Percentiles rank a stretch among this genome's conserved stretches.
These are phyloP conservation scores for Marasmius fiardii DNA, from an alignment of 1,284 basidiomycete genomes.

Conservation along the genomic window DNA sequence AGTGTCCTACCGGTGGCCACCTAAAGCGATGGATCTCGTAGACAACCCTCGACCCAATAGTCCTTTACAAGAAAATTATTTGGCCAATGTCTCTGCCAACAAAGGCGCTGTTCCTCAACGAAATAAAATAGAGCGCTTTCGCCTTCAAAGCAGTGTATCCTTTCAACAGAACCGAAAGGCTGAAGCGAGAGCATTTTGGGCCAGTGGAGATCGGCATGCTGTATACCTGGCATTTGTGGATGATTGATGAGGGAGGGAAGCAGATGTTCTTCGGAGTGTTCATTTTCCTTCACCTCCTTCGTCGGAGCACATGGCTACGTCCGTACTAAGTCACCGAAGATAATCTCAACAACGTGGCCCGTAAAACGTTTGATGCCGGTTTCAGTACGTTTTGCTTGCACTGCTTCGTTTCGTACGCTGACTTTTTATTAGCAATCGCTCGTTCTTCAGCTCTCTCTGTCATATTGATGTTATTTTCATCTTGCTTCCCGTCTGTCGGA, in stretches of 20 bases:
- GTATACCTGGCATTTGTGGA: constrained; percentile 69
- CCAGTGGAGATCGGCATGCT: constrained; percentile 20
- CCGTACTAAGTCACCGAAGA: constrained; percentile 81
- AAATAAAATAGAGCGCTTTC: constrained; percentile 22
- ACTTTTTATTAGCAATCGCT: constrained; percentile 82
- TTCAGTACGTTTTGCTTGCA: constrained; percentile 58
- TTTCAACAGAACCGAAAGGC: constrained; percentile 32
- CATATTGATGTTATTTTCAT: constrained; percentile 90
- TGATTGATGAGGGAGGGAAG: constrained; percentile 87
- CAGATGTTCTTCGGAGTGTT: constrained; percentile 75
- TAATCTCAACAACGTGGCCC: constrained; percentile 43
- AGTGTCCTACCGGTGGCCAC: not conserved
- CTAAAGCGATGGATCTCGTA: constrained; percentile 11
- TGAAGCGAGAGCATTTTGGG: constrained; percentile 19
- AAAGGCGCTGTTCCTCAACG: constrained; percentile 19
- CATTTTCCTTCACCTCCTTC: constrained; percentile 74
- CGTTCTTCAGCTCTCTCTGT: constrained; percentile 82
- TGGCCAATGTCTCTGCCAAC: constrained; percentile 6
- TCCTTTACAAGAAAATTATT: constrained; percentile 6
- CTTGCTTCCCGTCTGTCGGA: constrained; percentile 87
- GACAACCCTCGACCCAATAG: constrained; percentile 10
- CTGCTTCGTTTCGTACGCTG: not conserved
- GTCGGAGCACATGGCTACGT: constrained; percentile 69
- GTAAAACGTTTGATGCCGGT: constrained; percentile 67
- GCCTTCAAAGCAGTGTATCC: constrained; percentile 35